phyloP scores from a whole-genome alignment of 1,284 basidiomycete species.

The Lignosus rhinocerotis region DNA sequence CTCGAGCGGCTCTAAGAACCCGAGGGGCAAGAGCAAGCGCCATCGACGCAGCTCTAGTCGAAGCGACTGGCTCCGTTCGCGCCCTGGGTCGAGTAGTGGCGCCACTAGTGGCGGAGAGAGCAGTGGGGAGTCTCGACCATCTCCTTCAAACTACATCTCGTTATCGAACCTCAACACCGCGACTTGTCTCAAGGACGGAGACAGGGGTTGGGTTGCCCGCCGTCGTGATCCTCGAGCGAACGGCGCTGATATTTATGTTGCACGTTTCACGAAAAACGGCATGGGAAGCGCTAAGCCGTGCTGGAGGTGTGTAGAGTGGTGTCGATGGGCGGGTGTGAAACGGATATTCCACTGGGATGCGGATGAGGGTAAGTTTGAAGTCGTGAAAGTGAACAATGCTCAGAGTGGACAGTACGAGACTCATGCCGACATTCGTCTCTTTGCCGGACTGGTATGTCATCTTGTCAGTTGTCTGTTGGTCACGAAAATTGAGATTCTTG shows the following conservation, averaged over 20 bases:
- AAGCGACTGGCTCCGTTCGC: neutral
- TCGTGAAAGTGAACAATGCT: constrained; percentile 52
- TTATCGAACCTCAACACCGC: neutral
- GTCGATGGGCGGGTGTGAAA: constrained; percentile 58
- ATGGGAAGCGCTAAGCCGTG: constrained; percentile 52
- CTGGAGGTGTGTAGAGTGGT: constrained; percentile 58
- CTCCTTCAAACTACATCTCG: neutral
- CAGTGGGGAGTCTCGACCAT: constrained; percentile 11
- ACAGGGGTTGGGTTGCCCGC: constrained; percentile 38
- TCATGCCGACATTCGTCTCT: constrained; percentile 46
- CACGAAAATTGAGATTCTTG: neutral
- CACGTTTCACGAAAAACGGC: constrained; percentile 49
- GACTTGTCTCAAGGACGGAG: constrained; percentile 20
- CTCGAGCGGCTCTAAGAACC: constrained; percentile 8
- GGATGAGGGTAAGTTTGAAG: constrained; percentile 44
- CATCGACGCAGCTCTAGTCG: constrained; percentile 10
- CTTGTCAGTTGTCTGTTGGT: neutral
- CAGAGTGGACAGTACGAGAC: constrained; percentile 46
- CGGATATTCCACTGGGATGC: constrained; percentile 57
- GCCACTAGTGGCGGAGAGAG: constrained; percentile 14
- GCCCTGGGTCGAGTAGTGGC: constrained; percentile 11
- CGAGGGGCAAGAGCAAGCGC: constrained; percentile 21
- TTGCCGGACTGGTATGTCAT: constrained; percentile 41
- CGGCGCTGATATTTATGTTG: constrained; percentile 58
- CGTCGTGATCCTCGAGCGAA: constrained; percentile 46